A percentile compares a stretch with the other conserved stretches of the same genome.
Conservation (phyloP, 495 filamentous ascomycete species). For the Cairneyella variabilis region DNA sequence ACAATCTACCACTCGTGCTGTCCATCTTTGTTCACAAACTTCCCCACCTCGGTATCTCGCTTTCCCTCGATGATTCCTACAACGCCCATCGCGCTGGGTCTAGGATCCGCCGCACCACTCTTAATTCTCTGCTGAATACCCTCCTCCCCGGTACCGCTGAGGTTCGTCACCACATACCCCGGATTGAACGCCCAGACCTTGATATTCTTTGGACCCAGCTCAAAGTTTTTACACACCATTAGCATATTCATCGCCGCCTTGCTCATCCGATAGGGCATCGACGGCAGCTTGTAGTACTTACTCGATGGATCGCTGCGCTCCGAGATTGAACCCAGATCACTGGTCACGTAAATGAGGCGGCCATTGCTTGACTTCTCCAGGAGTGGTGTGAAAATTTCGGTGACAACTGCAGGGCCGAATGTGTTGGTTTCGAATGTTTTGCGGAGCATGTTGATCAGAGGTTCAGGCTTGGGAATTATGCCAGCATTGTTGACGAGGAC, state of each 20-base stretch:
- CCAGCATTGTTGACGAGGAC: conserved; percentile 61
- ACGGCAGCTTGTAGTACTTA: conserved; percentile 3
- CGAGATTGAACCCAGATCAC: conserved; percentile 34
- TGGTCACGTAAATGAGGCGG: conserved; percentile 36
- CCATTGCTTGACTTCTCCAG: conserved; percentile 30
- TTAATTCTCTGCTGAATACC: conserved; percentile 5
- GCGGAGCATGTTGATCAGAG: conserved; percentile 16
- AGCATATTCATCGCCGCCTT: conserved; percentile 30
- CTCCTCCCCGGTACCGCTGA: conserved; percentile 20
- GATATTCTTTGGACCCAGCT: conserved; percentile 7
- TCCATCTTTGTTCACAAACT: conserved; percentile 29
- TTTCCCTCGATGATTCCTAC: conserved; percentile 34
- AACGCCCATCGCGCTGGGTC: conserved; percentile 28
- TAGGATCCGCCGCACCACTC: conserved; percentile 28
- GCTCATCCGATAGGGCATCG: conserved; percentile 18
- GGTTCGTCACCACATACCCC: conserved; percentile 23
- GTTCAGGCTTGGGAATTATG: conserved; percentile 14
- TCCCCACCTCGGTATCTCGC: conserved; percentile 36
- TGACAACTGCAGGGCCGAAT: conserved; percentile 32
- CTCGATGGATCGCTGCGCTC: conserved; percentile 16
- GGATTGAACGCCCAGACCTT: conserved; percentile 20
- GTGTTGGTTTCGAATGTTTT: conserved; percentile 38
- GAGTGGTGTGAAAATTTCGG: conserved; percentile 37
- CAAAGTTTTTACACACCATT: conserved; percentile 6
- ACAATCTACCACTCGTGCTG: conserved; percentile 7